Base-by-base conservation (phyloP, 192 early-diverging fungal genomes). In the Linnemannia schmuckeri region DNA sequence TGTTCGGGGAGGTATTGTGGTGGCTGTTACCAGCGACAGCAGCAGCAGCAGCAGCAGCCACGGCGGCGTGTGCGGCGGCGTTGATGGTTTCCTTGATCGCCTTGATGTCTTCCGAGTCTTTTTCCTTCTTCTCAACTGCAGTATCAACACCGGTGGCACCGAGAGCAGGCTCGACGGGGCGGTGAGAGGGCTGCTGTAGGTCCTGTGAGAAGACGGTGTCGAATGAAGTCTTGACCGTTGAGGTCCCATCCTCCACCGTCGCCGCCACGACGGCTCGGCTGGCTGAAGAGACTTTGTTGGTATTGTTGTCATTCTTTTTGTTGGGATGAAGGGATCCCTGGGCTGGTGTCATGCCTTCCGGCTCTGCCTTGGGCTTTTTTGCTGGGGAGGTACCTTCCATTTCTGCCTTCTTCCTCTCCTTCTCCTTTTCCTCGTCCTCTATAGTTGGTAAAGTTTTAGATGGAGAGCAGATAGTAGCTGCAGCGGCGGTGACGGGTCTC, bases 151-250 rank as follows among this genome's bases (percentile, higher is more conserved):
- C 42, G 42, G 42, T 44, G 35, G 42, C 40, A 10, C 37, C 37
- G 37, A 6, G 3, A 5, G 8, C 40, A 15, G 38, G 30, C 2
- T 73, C 72, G 44, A 7, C 42, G 44, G 8, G 13, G 12, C 41
- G 27, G 4, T 24, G 41, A 17, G 24, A 38, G 6, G 35, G 38
- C 40, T 27, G 61, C 12, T 66, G 61, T 66, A 13, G 30, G 10
- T 74, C 72, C n/a, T 38, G 15, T 17, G 24, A 12, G 54, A 75
- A 75, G 37, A 75, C 47, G 33, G 17, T 40, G 17, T 75, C 74
- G 37, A 75, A 75, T 13, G 61, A 18, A 1, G 74, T 40, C 35
- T 75, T 57, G 74, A 61, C 20, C 3, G 74, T 61, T 24, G 49
- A 49, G 5, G n/a, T 42, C 27, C 35, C 52, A 47, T 75, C 74